Conservation (phyloP, 306 rosid genomes). For the Acacia melanoxylon region DNA sequence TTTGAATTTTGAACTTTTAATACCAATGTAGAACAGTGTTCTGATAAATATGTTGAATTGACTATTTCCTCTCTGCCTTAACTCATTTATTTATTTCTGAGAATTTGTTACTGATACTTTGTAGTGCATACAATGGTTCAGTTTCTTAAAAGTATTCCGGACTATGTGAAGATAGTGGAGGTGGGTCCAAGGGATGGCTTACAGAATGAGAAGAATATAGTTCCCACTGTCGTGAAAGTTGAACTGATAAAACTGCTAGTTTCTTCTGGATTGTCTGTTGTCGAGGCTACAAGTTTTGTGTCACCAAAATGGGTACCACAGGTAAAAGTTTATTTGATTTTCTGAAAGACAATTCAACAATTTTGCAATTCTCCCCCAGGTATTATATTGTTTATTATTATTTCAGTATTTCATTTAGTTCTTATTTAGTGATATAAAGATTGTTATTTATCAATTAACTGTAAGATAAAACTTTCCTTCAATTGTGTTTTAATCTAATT, state of each 20-base stretch:
- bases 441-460: neutral
- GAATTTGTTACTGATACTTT: conserved; percentile 20
- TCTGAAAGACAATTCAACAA: conserved; percentile 4
- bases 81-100: conserved; percentile 18
- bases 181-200: conserved; percentile 95
- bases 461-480: neutral
- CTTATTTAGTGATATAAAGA: neutral
- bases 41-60: conserved; percentile 4
- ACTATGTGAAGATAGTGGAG: conserved; percentile 83
- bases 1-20: conserved; percentile 18
- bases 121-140: conserved; percentile 27
- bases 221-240: conserved; percentile 80
- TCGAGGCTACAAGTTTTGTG: conserved; percentile 94
- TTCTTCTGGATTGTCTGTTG: conserved; percentile 76
- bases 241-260: conserved; percentile 74
- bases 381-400: neutral
- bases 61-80: conserved; percentile 19
- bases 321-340: conserved; percentile 43
- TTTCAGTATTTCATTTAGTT: conserved; percentile 16
- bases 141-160: conserved; percentile 60
- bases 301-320: conserved; percentile 98
- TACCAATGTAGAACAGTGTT: neutral
- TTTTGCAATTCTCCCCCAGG: conserved; percentile 6
- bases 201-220: conserved; percentile 79
- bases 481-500: neutral